phyloP scores from a whole-genome alignment of 306 rosid species.

The Acacia acuminata region DNA sequence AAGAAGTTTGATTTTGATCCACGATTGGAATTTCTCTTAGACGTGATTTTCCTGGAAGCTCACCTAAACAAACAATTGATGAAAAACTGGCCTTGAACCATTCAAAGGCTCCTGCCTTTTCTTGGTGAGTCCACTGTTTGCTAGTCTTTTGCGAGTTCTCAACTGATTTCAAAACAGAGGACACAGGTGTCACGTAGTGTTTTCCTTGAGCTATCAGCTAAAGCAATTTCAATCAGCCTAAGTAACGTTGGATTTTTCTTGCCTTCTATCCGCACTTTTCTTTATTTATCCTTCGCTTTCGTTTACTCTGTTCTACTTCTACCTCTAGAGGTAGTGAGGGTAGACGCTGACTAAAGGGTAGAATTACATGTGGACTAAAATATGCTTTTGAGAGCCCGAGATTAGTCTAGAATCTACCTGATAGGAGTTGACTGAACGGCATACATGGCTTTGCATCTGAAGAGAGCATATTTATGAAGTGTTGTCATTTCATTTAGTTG shows the following conservation, averaged over 20 bases:
- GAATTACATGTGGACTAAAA: slow-evolving; percentile 13
- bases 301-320: neutral
- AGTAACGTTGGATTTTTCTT: slow-evolving; percentile 4
- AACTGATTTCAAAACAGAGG: neutral
- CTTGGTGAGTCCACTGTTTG: slow-evolving; percentile 54
- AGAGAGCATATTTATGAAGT: neutral
- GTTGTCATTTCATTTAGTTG: neutral
- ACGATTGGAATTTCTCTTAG: slow-evolving; percentile 65
- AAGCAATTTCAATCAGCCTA: neutral
- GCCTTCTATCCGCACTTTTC: neutral
- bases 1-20: slow-evolving; percentile 44
- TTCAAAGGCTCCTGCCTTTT: slow-evolving; percentile 78
- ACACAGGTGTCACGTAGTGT: neutral
- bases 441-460: slow-evolving; percentile 21
- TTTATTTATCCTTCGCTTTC: neutral
- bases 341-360: no score
- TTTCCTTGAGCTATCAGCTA: neutral
- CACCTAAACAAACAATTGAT: slow-evolving; percentile 39
- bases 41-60: slow-evolving; percentile 35
- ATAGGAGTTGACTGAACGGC: neutral
- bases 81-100: slow-evolving; percentile 57
- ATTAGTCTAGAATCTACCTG: neutral
- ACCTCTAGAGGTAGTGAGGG: neutral
- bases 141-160: slow-evolving; percentile 6
- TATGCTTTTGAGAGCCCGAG: neutral